Evolutionary conservation across 2,329 filamentous ascomycete genomes (phyloP), one percentile per base, ranked within the genome.

Genomic region (Beauveria australis): DNA sequence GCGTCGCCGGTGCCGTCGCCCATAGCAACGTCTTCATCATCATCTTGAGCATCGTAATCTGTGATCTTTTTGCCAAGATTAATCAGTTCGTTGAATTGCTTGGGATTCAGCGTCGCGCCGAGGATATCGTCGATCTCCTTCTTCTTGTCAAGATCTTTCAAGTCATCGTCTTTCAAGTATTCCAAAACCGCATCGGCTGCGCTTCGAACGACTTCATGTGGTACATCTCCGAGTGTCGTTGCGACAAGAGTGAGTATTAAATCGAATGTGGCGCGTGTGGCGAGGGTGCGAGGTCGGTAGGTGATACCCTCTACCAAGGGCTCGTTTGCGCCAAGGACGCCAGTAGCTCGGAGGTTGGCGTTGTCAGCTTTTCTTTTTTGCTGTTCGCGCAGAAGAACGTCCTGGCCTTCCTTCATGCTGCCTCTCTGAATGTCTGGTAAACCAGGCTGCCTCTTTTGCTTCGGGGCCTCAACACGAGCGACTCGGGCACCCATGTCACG

Each of bases 1-100:
- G 84, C 88, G 3, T 78, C 79, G 60, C 83, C 84, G 24, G 79
- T 82, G n/a, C 51, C 58, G 30, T 85, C 81, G 61, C 84, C 88
- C 68, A 88, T 86, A 33, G 84, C 88, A 79, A 91, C 89, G 61
- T 92, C 87, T 66, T 96, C 93, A 64, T 97, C 92, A 37, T 97
- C 94, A 65, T 97, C 93, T 72, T 97, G 92, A 44, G 90, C 90
- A 74, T 97, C 90, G 74, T 97, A 99, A 73, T 99, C 94, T 54
- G 94, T 99, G 64, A 99, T 96, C 77, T 99, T 99, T 79, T 99
- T 99, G 65, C 92, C 91, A 48, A 99, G 78, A 71, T 97, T 99
- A 60, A 97, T 87, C 66, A 99, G 78, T 76, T 97, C 93, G 71
- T 97, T 97, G 78, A 97, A 99, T 72, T 96, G 88, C 71, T 97